Percentiles rank a stretch among this genome's conserved stretches.
phyloP scores from a whole-genome alignment of 2,329 filamentous ascomycete species.

The Sporothrix mexicana region DNA sequence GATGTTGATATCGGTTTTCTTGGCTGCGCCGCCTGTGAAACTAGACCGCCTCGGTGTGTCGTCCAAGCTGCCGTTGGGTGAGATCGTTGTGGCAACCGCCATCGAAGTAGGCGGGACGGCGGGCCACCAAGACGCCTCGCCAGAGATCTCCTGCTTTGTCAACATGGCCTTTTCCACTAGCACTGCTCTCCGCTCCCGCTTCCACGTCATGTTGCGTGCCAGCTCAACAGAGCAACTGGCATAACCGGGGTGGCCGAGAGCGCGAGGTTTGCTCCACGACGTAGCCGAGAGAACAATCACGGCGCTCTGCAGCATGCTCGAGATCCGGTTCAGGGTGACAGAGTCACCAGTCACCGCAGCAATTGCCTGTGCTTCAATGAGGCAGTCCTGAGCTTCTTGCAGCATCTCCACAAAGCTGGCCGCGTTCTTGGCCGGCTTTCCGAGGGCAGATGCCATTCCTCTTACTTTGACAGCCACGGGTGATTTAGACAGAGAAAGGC shows the following conservation, averaged over 20 bases:
- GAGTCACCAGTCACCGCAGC: constrained; percentile 61
- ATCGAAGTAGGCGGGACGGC: constrained; percentile 41
- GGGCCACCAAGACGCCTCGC: constrained; percentile 35
- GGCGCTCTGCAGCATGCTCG: constrained; percentile 67
- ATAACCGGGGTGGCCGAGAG: constrained; percentile 59
- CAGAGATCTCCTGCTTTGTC: constrained; percentile 43
- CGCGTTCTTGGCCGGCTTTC: constrained; percentile 39
- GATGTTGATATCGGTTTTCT: constrained; percentile 50
- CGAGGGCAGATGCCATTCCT: constrained; percentile 33
- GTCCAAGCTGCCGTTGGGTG: neutral
- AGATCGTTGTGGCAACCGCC: neutral
- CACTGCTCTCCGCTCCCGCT: constrained; percentile 65
- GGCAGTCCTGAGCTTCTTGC: constrained; percentile 67
- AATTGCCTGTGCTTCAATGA: constrained; percentile 67
- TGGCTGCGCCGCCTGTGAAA: constrained; percentile 44
- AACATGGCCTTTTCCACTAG: constrained; percentile 53
- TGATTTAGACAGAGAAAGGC: constrained; percentile 46
- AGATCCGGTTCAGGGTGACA: constrained; percentile 66
- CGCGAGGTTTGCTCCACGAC: constrained; percentile 53
- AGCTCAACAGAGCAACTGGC: constrained; percentile 71
- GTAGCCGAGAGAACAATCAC: constrained; percentile 70
- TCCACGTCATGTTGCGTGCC: constrained; percentile 71
- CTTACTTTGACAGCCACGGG: constrained; percentile 46
- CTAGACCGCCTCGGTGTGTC: constrained; percentile 49
- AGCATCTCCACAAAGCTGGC: constrained; percentile 64